phyloP scores from a whole-genome alignment of 768 basidiomycete genomes.

The Podaxis sp. region DNA sequence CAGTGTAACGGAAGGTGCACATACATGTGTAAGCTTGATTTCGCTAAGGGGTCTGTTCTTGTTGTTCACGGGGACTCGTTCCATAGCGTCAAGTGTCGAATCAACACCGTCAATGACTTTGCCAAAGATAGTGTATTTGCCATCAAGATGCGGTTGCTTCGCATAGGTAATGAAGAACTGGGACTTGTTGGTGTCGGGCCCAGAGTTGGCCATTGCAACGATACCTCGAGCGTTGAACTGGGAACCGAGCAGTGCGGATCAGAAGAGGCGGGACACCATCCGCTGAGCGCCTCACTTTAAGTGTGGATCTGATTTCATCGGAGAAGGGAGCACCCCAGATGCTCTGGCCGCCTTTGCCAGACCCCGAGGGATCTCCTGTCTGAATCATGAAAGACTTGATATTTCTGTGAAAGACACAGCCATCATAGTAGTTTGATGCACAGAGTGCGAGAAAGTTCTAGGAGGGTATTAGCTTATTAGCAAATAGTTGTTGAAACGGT shows the following conservation, averaged over 20 bases:
- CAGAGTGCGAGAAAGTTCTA: slow-evolving; percentile 96
- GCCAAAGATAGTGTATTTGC: slow-evolving; percentile 93
- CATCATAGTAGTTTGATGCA: slow-evolving; percentile 85
- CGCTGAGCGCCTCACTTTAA: slow-evolving; percentile 62
- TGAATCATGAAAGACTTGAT: slow-evolving; percentile 98
- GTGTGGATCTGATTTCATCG: slow-evolving; percentile 91
- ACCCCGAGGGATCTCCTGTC: slow-evolving; percentile 84
- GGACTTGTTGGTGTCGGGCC: slow-evolving; percentile 89
- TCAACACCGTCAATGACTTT: slow-evolving; percentile 99
- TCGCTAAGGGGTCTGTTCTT: slow-evolving; percentile 89
- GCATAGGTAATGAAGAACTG: slow-evolving; percentile 90
- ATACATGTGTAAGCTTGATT: slow-evolving; percentile 78
- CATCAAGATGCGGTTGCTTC: slow-evolving; percentile 93
- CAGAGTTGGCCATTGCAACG: slow-evolving; percentile 98
- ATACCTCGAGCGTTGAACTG: slow-evolving; percentile 96
- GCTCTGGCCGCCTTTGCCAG: slow-evolving; percentile 95
- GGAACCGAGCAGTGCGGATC: slow-evolving; percentile 19
- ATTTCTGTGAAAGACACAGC: slow-evolving; percentile 87
- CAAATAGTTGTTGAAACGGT: slow-evolving; percentile 12
- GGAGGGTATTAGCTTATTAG: slow-evolving; percentile 14
- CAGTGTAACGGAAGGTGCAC: slow-evolving; percentile 25
- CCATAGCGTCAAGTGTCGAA: slow-evolving; percentile 91
- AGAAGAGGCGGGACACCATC: slow-evolving; percentile 19
- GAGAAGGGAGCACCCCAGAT: slow-evolving; percentile 92
- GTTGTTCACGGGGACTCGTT: slow-evolving; percentile 83